Evolutionary conservation across 441 rosid genomes (phyloP), one percentile per base, ranked within the genome.

Genomic region (Raphanus hybrid): DNA sequence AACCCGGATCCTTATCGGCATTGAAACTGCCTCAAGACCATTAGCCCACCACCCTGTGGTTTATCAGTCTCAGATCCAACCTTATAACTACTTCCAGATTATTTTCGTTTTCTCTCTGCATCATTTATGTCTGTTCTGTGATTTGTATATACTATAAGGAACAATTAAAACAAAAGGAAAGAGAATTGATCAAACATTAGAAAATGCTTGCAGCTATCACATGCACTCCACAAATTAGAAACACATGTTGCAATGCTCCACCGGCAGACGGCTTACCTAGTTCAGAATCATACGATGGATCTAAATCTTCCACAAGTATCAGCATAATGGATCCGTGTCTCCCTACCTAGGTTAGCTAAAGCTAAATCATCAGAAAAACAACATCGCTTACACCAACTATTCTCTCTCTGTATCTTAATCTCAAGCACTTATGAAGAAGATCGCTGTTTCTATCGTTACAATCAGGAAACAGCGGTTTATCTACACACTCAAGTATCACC

Each of bases 71-170:
- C 34, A 29, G 6, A 29, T 29, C 34, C 34, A 5, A 29, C 34
- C 34, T 6, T 29, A 32, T 77, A 67, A 45, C 69, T 29, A 29
- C 34, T 29, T 5, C 34, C 34, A 29, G 4, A 29, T 29, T 29
- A 29, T 29, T 29, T 29, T 29, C 34, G 4, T 29, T 29, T 29
- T 6, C 34, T 29, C 34, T 29, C 34, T 29, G 74, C 74, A 78
- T 78, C 81, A 41, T 78, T 73, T 67, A 61, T 67, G 62, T 78
- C 81, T 27, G 78, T 73, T 78, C 81, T 73, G 65, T 73, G 60
- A 50, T 27, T 34, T 62, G 1, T 73, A 5, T 73, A 5, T 67
- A 78, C 73, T 29, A 29, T 29, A 29, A 3, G 81, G 77, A 78
- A 60, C 50, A 67, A 61, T 23, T 50, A 48, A 75, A 6, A 15